phyloP scores from a whole-genome alignment of 257 asterid genomes.

The Petrea volubilis region DNA sequence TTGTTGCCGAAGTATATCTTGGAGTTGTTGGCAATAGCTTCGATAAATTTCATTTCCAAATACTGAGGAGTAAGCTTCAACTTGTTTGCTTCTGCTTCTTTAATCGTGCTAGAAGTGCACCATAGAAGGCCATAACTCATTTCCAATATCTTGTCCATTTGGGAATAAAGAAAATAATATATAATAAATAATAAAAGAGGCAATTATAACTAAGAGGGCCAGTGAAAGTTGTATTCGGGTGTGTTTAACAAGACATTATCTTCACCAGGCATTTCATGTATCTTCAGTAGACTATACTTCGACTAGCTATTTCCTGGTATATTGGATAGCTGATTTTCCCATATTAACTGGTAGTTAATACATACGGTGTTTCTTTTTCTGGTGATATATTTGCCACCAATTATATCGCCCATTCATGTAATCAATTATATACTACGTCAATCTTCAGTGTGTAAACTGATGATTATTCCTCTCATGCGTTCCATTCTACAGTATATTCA shows the following conservation, averaged over 20 bases:
- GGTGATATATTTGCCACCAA: neutral
- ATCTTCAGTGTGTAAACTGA: neutral
- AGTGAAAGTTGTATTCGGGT: neutral
- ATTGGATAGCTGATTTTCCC: neutral
- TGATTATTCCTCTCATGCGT: neutral
- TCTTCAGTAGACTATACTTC: neutral
- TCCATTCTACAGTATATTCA: neutral
- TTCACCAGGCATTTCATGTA: neutral
- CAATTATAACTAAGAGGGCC: too few relatives aligned
- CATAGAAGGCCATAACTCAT: constrained; percentile 15
- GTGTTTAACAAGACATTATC: neutral
- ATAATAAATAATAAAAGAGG: too few relatives aligned
- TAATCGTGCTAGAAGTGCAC: constrained; percentile 55
- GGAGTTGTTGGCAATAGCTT: constrained; percentile 89
- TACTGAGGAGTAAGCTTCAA: constrained; percentile 82
- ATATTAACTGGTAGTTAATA: neutral
- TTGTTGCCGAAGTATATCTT: constrained; percentile 92
- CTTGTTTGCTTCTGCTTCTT: constrained; percentile 94
- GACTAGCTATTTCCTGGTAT: neutral
- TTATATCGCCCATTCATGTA: neutral
- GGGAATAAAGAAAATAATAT: neutral
- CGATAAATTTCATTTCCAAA: constrained; percentile 84
- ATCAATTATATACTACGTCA: neutral
- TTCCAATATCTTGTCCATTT: neutral
- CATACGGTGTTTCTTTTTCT: neutral